Percentiles rank a stretch among this genome's conserved stretches.
phyloP scores from a whole-genome alignment of 257 asterid species.

The Lycium ferocissimum region DNA sequence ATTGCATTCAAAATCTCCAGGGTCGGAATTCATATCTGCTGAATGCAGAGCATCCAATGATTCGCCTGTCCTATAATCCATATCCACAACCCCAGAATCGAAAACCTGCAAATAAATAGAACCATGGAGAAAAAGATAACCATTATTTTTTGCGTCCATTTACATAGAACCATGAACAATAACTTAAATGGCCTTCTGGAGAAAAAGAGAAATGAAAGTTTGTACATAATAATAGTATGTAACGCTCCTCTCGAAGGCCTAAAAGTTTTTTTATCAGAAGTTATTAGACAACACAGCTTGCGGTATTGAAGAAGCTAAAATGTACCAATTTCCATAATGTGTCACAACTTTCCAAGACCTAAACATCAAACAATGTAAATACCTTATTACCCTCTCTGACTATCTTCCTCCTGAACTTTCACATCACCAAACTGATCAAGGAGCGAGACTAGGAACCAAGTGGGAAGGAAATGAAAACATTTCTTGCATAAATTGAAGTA shows the following conservation, averaged over 20 bases:
- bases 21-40: conserved; percentile 50
- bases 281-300: neutral
- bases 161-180: neutral
- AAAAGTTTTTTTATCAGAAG: neutral
- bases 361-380: neutral
- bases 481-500: neutral
- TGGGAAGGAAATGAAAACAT: neutral
- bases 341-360: neutral
- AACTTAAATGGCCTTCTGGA: neutral
- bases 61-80: conserved; percentile 58
- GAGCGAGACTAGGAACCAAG: neutral
- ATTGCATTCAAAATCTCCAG: conserved; percentile 82
- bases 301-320: conserved; percentile 7
- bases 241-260: neutral
- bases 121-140: too few relatives aligned
- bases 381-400: neutral
- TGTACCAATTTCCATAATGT: neutral
- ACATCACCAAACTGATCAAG: neutral
- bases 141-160: neutral
- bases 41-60: conserved; percentile 42
- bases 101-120: conserved; percentile 29
- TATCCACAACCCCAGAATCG: conserved; percentile 42
- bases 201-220: conserved; percentile 7
- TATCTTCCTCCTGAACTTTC: neutral
- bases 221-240: neutral